Percentiles rank a stretch among this genome's conserved stretches.
phyloP scores from a whole-genome alignment of 2,329 filamentous ascomycete genomes.

The Exophiala spinifera region DNA sequence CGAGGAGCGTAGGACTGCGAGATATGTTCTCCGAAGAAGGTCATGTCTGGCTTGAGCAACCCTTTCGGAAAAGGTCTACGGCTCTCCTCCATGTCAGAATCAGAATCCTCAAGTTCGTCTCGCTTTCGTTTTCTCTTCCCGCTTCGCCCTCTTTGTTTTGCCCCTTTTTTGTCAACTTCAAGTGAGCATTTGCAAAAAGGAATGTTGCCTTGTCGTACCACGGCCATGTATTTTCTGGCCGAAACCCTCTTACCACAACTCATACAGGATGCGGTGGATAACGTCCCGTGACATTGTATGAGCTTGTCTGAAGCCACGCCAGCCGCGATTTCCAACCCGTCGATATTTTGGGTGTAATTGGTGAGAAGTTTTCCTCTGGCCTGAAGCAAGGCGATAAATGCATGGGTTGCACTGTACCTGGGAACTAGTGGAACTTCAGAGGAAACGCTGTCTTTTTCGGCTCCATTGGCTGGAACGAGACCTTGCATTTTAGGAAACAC shows the following conservation, averaged over 20 bases:
- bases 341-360: constrained; percentile 98
- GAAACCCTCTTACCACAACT: constrained; percentile 71
- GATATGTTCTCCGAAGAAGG: constrained; percentile 91
- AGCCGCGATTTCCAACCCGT: constrained; percentile 86
- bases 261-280: constrained; percentile 85
- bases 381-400: constrained; percentile 87
- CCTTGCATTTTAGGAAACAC: constrained; percentile 64
- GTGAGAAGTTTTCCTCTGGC: constrained; percentile 85
- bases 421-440: constrained; percentile 40
- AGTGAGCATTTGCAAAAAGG: constrained; percentile 60
- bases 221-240: constrained; percentile 74
- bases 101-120: constrained; percentile 20
- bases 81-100: constrained; percentile 55
- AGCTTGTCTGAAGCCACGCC: constrained; percentile 78
- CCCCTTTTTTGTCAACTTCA: constrained; percentile 4
- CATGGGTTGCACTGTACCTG: constrained; percentile 85
- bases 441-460: constrained; percentile 2
- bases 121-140: constrained; percentile 29
- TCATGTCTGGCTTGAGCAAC: constrained; percentile 75
- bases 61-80: constrained; percentile 67
- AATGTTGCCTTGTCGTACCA: constrained; percentile 72
- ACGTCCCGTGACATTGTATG: constrained; percentile 94
- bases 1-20: constrained; percentile 79
- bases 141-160: constrained; percentile 7
- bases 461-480: constrained; percentile 11